phyloP scores from a whole-genome alignment of 352 stramenopile species.

The Plasmopara muralis region DNA sequence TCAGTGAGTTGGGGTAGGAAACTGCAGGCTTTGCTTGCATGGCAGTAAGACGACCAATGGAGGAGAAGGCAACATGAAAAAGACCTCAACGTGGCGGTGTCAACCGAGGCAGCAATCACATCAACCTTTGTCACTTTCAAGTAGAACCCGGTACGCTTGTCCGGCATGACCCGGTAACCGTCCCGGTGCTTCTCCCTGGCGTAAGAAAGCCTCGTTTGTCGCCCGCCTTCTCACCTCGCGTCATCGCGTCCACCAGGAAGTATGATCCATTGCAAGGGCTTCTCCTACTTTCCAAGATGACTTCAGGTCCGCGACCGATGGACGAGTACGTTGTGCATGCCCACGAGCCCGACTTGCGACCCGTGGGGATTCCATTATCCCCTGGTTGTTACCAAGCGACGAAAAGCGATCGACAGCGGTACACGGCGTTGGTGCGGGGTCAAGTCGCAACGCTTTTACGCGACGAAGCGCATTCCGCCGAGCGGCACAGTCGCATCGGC shows the following conservation, averaged over 20 bases:
- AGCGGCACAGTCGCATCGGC: slow-evolving; percentile 18
- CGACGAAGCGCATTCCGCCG: slow-evolving; percentile 21
- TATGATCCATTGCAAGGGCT: neutral
- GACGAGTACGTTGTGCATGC: slow-evolving; percentile 2
- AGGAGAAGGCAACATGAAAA: too few species aligned
- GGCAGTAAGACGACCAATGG: too few species aligned
- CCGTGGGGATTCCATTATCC: slow-evolving; percentile 20
- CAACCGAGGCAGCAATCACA: too few species aligned
- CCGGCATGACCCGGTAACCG: neutral
- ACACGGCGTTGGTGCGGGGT: slow-evolving; percentile 21
- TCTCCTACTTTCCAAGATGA: slow-evolving; percentile 12
- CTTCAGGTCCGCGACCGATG: slow-evolving; percentile 4
- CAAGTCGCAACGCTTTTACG: slow-evolving; percentile 28
- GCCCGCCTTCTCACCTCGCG: neutral
- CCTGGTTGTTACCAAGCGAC: slow-evolving; percentile 26
- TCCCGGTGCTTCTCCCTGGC: neutral
- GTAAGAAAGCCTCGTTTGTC: neutral
- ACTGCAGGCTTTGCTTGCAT: too few species aligned
- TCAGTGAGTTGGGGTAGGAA: too few species aligned
- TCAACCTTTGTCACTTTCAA: too few species aligned
- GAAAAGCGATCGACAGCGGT: slow-evolving; percentile 27
- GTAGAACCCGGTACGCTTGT: neutral
- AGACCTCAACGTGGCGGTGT: too few species aligned
- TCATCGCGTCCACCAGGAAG: neutral
- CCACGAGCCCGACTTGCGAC: slow-evolving; percentile 7